Base-by-base conservation (phyloP, 768 basidiomycete species). In the Gelatoporia subvermispora region DNA sequence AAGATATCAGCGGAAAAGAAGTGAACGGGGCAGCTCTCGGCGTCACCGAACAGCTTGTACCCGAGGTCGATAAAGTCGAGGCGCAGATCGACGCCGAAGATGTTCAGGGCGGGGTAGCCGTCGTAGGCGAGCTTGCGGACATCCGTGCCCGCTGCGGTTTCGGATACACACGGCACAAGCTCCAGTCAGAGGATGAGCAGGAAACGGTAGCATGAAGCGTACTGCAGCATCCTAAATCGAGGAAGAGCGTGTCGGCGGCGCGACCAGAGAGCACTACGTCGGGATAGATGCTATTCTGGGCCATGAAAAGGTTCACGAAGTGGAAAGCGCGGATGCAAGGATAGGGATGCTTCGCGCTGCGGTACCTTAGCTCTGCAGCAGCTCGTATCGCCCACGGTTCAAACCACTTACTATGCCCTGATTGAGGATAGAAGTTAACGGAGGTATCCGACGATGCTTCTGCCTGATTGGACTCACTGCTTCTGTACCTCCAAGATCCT, bases 171-270 rank as follows among this genome's bases (percentile, higher is more conserved):
- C n/a, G n/a, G n/a, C n/a, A n/a, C n/a, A n/a, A n/a, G n/a, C n/a
- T n/a, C n/a, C n/a, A n/a, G n/a, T n/a, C 13, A 31, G 7, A 7
- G 28, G 13, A 13, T 31, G 28, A 31, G 5, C 28, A 7, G 28
- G 5, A 13, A 31, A 31, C 13, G 28, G 28, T 31, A n/a, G 21
- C 3, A n/a, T 3, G 21, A 16, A 13, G 58, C 67, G 17, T 44
- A 67, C 66, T 67, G 53, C 61, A 63, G 52, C 67, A 68, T 3
- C 67, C 66, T 10, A 68, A 35, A 41, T 68, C 66, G 7, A 68
- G 48, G 50, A 67, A 60, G 4, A 61, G 24, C 3, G 64, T 54
- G 8, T 54, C 37, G 8, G 59, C 56, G 2, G 25, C 38, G 43
- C 55, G 62, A 5, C 61, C 65, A 0, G 52, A 42, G 9, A 57